A percentile compares a stretch with the other conserved stretches of the same genome.
Evolutionary conservation across 2,329 filamentous ascomycete species (phyloP).

Genomic region (Xylaria sp.): DNA sequence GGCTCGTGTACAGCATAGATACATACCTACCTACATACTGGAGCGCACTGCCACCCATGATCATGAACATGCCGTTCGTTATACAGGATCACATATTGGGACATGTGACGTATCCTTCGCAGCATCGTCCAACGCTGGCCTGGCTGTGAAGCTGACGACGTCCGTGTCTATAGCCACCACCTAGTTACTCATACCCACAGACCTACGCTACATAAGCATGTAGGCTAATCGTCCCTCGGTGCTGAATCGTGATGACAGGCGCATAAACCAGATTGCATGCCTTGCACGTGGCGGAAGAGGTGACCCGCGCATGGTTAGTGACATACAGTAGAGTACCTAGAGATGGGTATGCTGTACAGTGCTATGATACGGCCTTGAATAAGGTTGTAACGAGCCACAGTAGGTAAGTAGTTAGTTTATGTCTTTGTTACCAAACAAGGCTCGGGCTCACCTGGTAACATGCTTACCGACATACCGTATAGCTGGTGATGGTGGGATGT

Average conservation of each 20-base stretch:
- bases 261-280: conserved; percentile 19
- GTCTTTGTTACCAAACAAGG: not conserved
- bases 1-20: not conserved
- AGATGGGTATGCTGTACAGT: not conserved
- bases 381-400: not conserved
- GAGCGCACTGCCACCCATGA: not conserved
- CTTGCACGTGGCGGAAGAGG: conserved; percentile 28
- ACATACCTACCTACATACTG: no score
- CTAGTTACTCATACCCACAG: not conserved
- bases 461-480: not conserved
- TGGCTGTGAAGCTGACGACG: conserved; percentile 7
- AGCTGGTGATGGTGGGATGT: not conserved
- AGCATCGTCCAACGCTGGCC: not conserved
- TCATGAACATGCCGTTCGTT: not conserved
- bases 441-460: conserved; percentile 25
- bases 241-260: conserved; percentile 11
- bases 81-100: conserved; percentile 1
- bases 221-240: not conserved
- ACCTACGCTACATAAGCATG: not conserved
- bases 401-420: not conserved
- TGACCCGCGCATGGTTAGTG: conserved; percentile 1
- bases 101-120: not conserved
- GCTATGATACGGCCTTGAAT: not conserved
- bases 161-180: not conserved
- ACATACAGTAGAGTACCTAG: not conserved